Evolutionary conservation across 2,329 filamentous ascomycete genomes (phyloP).

Genomic region (Albophoma yamanashiensis): DNA sequence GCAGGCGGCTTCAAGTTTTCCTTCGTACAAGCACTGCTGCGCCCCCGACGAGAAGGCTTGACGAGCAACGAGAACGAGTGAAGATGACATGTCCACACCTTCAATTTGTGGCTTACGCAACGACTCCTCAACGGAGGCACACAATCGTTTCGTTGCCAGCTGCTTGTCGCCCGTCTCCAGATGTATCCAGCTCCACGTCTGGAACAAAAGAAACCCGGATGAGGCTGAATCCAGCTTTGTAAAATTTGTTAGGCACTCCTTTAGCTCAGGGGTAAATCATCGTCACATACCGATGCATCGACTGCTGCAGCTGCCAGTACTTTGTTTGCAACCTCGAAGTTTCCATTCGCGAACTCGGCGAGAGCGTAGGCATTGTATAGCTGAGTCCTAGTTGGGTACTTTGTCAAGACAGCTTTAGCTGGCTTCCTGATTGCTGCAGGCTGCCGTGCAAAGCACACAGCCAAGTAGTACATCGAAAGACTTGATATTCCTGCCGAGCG

Average conservation of each 20-base stretch:
- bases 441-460: conserved; percentile 50
- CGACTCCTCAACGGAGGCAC: conserved; percentile 23
- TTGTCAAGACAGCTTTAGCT: conserved; percentile 65
- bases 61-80: conserved; percentile 39
- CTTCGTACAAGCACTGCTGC: conserved; percentile 44
- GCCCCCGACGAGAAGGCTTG: conserved; percentile 42
- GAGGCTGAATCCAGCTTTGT: conserved; percentile 8
- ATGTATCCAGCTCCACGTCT: conserved; percentile 59
- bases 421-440: conserved; percentile 50
- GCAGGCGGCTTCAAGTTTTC: conserved; percentile 35
- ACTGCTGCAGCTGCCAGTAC: conserved; percentile 56
- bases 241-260: background rate
- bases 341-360: conserved; percentile 52
- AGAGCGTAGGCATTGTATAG: conserved; percentile 75
- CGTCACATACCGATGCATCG: conserved; percentile 18
- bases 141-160: conserved; percentile 26
- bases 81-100: conserved; percentile 14
- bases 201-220: conserved; percentile 35
- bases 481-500: conserved; percentile 20
- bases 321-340: conserved; percentile 45
- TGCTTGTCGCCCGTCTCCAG: conserved; percentile 29
- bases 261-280: background rate
- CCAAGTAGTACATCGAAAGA: conserved; percentile 60
- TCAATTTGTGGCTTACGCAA: conserved; percentile 6
- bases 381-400: conserved; percentile 47